Base-by-base conservation (phyloP, 2,329 filamentous ascomycete species). In the Ceratocystis cubensis region DNA sequence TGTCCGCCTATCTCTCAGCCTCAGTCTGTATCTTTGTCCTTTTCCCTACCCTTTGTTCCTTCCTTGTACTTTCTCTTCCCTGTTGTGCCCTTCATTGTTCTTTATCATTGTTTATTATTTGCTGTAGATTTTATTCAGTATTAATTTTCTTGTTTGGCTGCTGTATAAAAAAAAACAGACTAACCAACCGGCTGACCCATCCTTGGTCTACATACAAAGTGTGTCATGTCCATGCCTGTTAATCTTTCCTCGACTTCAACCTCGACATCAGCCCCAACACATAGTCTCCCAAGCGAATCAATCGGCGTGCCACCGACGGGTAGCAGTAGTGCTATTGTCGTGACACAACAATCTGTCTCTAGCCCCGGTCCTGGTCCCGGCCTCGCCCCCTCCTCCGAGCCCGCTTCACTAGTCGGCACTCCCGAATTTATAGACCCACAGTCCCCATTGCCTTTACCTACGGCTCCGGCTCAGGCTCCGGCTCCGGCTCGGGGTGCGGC, bases 321-420 rank as follows among this genome's bases (percentile, higher is more conserved):
- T 25, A 25, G 48, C 25, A 15, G 10, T 25, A 25, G 10, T 25
- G 25, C 20, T 10, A 22, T 25, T 25, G 22, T 15, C 17, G 15
- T 25, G 22, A 15, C 25, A n/a, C 53, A 50, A 7, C 17, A n/a
- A 7, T 22, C 46, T 22, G 6, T 8, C n/a, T n/a, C 46, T 25
- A 17, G n/a, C n/a, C 6, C 46, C 15, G 2, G n/a, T 20, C 30
- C 30, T 3, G 25, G 25, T 37, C 10, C 56, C 33, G 28, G 33
- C 41, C 63, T 72, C 56, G 73, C 77, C 5, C 69, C 71, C 5
- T 65, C 68, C n/a, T 57, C 68, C 22, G 68, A 70, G 17, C 65
- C 66, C 70, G 4, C 73, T 75, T 48, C 78, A 78, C 37, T 15
- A 1, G 10, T 41, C 3, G 37, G 10, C 10, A 41, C 37, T 41